These are phyloP conservation scores for Haemoproteus tartakovskyi DNA, from an alignment of 169 alveolate species.

Conservation along the genomic window DNA sequence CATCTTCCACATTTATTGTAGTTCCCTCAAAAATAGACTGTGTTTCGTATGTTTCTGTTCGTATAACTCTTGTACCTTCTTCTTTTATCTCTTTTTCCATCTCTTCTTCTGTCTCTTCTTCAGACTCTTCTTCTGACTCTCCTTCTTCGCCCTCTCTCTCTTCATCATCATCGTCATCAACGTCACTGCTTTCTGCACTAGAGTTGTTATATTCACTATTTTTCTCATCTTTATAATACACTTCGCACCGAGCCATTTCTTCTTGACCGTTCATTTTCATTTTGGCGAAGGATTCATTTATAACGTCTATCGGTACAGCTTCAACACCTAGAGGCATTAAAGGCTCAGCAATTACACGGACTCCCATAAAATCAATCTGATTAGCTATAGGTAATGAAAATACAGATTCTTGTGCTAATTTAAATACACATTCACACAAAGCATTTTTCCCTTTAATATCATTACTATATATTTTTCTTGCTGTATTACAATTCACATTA, in stretches of 20 bases:
- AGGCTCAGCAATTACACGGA: constrained; percentile 77
- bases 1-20: constrained; percentile 2
- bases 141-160: neutral
- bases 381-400: constrained; percentile 74
- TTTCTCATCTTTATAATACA: constrained; percentile 33
- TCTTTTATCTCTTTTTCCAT: neutral
- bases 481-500: constrained; percentile 61
- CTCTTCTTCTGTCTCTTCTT: neutral
- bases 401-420: constrained; percentile 49
- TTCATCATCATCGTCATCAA: neutral
- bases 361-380: constrained; percentile 73
- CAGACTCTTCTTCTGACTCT: neutral
- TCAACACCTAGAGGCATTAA: constrained; percentile 65
- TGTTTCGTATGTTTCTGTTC: no score
- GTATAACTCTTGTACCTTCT: neutral
- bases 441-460: constrained; percentile 78
- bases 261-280: constrained; percentile 15
- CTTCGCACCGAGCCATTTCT: no score
- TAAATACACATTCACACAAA: constrained; percentile 72
- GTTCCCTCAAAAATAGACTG: no score
- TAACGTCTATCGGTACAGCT: constrained; percentile 17
- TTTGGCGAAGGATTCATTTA: constrained; percentile 25
- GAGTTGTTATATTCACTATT: constrained; percentile 1
- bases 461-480: constrained; percentile 74
- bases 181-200: constrained; percentile 3